Percentiles rank a stretch among this genome's conserved stretches.
phyloP scores from a whole-genome alignment of 441 rosid species.

The Arabidopsis lyrata region DNA sequence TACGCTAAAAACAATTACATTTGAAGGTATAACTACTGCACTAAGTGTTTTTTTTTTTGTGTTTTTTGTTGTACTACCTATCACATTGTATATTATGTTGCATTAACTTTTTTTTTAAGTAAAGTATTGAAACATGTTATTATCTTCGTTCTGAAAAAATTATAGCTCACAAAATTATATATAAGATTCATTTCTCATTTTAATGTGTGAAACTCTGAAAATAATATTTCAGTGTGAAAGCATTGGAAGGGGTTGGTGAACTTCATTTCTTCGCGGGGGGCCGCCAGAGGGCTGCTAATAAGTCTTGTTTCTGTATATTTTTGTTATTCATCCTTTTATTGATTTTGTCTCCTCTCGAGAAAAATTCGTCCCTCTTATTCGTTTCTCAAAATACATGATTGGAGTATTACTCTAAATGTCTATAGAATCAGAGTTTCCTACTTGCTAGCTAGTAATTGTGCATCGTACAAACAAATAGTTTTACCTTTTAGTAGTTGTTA shows the following conservation, averaged over 20 bases:
- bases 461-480: background rate
- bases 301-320: slow-evolving; percentile 5
- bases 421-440: background rate
- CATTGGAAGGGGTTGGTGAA: slow-evolving; percentile 22
- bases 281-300: slow-evolving; percentile 16
- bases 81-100: background rate
- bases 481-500: slow-evolving; percentile 6
- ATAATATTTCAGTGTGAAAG: slow-evolving; percentile 29
- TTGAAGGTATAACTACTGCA: background rate
- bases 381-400: slow-evolving; percentile 15
- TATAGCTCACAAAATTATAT: background rate
- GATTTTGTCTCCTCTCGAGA: slow-evolving; percentile 14
- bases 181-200: background rate
- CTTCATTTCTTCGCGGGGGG: slow-evolving; percentile 26
- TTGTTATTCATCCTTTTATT: slow-evolving; percentile 23
- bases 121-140: background rate
- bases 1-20: background rate
- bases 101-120: background rate
- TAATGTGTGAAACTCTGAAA: background rate
- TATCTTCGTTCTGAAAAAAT: too few relatives aligned
- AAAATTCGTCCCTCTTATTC: slow-evolving; percentile 1
- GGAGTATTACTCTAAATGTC: background rate
- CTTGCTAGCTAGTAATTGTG: background rate
- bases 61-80: background rate
- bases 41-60: too few relatives aligned